These are phyloP conservation scores for Fraxinus anomala DNA, from an alignment of 257 asterid species.

Conservation along the genomic window DNA sequence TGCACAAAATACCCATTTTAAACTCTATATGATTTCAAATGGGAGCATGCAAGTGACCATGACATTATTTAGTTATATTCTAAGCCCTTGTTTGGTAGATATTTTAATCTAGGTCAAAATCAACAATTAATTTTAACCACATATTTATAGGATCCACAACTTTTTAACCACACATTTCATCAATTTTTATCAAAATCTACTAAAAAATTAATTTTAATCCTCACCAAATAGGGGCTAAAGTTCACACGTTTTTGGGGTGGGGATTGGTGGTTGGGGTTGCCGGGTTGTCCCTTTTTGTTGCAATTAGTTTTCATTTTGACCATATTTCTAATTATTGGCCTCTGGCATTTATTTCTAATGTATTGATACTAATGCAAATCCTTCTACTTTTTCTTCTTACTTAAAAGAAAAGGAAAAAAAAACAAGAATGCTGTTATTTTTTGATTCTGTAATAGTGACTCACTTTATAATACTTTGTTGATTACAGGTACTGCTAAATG, in stretches of 20 bases:
- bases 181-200: no score
- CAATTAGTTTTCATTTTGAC: neutral
- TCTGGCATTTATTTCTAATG: neutral
- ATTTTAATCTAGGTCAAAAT: no score
- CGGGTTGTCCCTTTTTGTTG: neutral
- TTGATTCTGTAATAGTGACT: neutral
- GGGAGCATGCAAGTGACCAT: neutral
- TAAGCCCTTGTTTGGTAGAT: no score
- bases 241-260: neutral
- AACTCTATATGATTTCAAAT: neutral
- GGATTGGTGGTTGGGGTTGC: neutral
- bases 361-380: neutral
- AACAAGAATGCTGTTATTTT: neutral
- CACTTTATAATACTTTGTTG: slow-evolving; percentile 25
- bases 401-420: neutral
- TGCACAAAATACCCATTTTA: neutral
- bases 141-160: no score
- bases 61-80: neutral
- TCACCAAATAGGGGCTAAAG: no score
- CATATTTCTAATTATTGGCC: neutral
- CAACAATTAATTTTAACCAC: no score
- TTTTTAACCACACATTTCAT: no score
- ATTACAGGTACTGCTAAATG: slow-evolving; percentile 79
- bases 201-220: no score
- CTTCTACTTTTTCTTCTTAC: neutral